A percentile compares a stretch with the other conserved stretches of the same genome.
These are phyloP conservation scores for Uncinocarpus reesii DNA, from an alignment of 2,329 filamentous ascomycete species.

Conservation along the genomic window DNA sequence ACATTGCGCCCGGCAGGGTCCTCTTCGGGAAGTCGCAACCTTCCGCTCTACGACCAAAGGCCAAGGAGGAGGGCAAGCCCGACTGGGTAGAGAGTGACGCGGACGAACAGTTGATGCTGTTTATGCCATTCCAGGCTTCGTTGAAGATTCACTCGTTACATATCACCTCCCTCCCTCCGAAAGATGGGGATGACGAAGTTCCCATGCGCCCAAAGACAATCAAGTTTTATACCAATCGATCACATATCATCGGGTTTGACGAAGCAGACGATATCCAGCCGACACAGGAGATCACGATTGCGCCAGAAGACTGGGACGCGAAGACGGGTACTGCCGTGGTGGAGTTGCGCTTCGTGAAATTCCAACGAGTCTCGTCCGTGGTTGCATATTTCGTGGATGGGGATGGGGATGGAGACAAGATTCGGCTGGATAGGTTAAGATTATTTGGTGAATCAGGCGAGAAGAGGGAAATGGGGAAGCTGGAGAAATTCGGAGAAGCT, in stretches of 20 bases:
- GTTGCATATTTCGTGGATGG: conserved; percentile 84
- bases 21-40: conserved; percentile 65
- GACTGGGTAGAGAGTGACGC: conserved; percentile 97
- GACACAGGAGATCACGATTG: conserved; percentile 68
- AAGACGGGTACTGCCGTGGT: conserved; percentile 62
- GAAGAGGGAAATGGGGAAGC: conserved; percentile 84
- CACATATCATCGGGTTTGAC: conserved; percentile 86
- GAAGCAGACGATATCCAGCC: conserved; percentile 80
- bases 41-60: conserved; percentile 43
- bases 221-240: conserved; percentile 76
- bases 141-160: conserved; percentile 80
- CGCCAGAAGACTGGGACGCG: conserved; percentile 66
- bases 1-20: conserved; percentile 60
- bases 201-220: conserved; percentile 74
- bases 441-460: conserved; percentile 83
- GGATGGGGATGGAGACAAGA: conserved; percentile 71
- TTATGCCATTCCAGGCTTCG: conserved; percentile 75
- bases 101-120: conserved; percentile 92
- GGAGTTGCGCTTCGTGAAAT: conserved; percentile 82
- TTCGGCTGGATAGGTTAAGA: conserved; percentile 52
- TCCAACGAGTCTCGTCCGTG: conserved; percentile 82
- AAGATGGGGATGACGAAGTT: conserved; percentile 54
- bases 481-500: conserved; percentile 87
- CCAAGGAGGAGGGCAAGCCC: conserved; percentile 43
- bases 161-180: conserved; percentile 67